Evolutionary conservation across 306 rosid genomes (phyloP).

Genomic region (Cucumis melo): DNA sequence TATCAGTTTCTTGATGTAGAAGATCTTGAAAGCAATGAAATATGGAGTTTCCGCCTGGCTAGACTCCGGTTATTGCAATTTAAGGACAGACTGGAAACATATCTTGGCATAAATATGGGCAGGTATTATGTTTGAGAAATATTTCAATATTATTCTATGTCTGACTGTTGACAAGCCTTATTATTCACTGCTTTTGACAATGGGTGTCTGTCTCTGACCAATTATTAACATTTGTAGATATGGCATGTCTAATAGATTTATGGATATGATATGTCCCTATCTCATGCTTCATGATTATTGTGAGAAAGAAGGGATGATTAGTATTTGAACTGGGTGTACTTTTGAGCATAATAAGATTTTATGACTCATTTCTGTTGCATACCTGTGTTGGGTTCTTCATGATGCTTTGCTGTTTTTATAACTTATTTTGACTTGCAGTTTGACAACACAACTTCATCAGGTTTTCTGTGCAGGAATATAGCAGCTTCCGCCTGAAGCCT

Average conservation of each 20-base stretch:
- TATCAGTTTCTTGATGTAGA: slow-evolving; percentile 45
- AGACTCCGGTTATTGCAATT: slow-evolving; percentile 80
- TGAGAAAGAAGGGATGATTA: background rate
- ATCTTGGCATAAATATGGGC: slow-evolving; percentile 96
- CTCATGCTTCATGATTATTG: background rate
- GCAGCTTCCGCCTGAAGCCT: slow-evolving; percentile 73
- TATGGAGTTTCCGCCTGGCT: slow-evolving; percentile 61
- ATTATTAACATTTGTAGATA: background rate
- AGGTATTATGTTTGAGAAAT: slow-evolving; percentile 38
- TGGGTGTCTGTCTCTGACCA: background rate
- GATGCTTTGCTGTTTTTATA: slow-evolving; percentile 21
- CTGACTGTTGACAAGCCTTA: background rate
- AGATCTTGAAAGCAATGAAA: slow-evolving; percentile 26
- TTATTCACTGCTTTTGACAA: background rate
- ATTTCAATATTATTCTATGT: background rate
- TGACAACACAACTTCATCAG: slow-evolving; percentile 70
- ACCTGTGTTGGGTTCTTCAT: slow-evolving; percentile 8
- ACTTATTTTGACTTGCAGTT: slow-evolving; percentile 43
- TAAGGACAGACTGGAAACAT: slow-evolving; percentile 81
- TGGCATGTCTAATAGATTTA: background rate
- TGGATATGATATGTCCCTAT: background rate
- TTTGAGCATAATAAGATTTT: background rate
- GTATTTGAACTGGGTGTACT: background rate
- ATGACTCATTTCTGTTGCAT: background rate
- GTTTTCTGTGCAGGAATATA: slow-evolving; percentile 92